Base-by-base conservation (phyloP, 176 grass and related monocot genomes). In the Lolium rigidum region DNA sequence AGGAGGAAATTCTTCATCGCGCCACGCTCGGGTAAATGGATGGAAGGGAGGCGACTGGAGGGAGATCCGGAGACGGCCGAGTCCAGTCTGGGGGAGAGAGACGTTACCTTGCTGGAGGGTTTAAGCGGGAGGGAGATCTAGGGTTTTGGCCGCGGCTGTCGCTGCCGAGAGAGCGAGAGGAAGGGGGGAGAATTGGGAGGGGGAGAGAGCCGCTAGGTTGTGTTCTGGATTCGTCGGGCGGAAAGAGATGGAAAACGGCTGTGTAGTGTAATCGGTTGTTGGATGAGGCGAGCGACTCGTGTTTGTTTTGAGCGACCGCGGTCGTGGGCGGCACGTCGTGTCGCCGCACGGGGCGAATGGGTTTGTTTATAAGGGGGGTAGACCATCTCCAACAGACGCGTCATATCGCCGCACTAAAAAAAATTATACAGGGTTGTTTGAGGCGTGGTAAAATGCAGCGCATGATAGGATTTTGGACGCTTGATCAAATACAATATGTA, bases 71-170 rank as follows among this genome's bases (percentile, higher is more conserved):
- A 58, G 52, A 17, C 44, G 80, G 68, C 3, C 3, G 35, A 24
- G 2, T 67, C 18, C 71, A 21, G 11, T n/a, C 6, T 58, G 13
- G 7, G 55, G 46, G 38, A 9, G 35, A 50, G 37, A 81, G 39
- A 76, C 49, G 4, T 78, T 82, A 86, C 88, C 78, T 86, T 50
- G 4, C 0, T 70, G 25, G 43, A 63, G 62, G 72, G 54, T 80
- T 90, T 81, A 38, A 86, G 78, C 50, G 43, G 70, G 78, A 61
- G 72, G 43, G 79, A 54, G 70, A 82, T 90, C 83, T 86, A 86
- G 83, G 77, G 78, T 82, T 86, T 60, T 89, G 77, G 16, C 60
- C 18, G 52, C 56, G 85, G 58, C 18, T 70, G 76, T 26, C 49
- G 24, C 76, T 26, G 66, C 17, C 56, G 59, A 43, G 62, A 69